These are phyloP conservation scores for Vaccinium vitisidaea DNA, from an alignment of 148 eudicot genomes.

Conservation along the genomic window DNA sequence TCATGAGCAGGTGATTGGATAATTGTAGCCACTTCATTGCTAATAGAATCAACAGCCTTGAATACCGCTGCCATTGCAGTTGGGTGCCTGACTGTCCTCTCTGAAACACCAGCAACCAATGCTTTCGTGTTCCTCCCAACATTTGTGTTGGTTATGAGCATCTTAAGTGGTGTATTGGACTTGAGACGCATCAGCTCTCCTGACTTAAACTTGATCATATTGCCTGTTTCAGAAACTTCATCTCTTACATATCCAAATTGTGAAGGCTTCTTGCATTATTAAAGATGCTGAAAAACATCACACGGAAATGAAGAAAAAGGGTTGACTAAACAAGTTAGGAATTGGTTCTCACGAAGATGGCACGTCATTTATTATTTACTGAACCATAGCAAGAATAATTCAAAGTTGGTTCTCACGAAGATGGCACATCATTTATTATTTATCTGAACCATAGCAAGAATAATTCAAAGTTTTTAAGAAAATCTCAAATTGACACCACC, in stretches of 20 bases:
- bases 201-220: constrained; percentile 80
- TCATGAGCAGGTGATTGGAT: constrained; percentile 59
- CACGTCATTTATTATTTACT: neutral
- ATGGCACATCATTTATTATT: neutral
- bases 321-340: neutral
- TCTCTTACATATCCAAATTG: neutral
- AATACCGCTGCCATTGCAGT: constrained; percentile 77
- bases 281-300: neutral
- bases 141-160: constrained; percentile 89
- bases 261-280: constrained; percentile 7
- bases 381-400: neutral
- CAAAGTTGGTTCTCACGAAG: neutral
- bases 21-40: constrained; percentile 72
- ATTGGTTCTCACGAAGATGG: neutral
- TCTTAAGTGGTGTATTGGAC: constrained; percentile 65
- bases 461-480: neutral
- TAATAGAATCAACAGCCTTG: constrained; percentile 81
- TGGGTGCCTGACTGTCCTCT: constrained; percentile 64
- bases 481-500: neutral
- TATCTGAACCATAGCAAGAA: neutral
- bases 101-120: constrained; percentile 82
- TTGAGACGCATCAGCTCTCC: constrained; percentile 73
- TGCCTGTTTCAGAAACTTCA: constrained; percentile 51
- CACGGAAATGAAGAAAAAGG: neutral
- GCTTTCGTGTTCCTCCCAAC: constrained; percentile 98